phyloP scores from a whole-genome alignment of 2,329 filamentous ascomycete genomes.

The Hypoxylon sp. region DNA sequence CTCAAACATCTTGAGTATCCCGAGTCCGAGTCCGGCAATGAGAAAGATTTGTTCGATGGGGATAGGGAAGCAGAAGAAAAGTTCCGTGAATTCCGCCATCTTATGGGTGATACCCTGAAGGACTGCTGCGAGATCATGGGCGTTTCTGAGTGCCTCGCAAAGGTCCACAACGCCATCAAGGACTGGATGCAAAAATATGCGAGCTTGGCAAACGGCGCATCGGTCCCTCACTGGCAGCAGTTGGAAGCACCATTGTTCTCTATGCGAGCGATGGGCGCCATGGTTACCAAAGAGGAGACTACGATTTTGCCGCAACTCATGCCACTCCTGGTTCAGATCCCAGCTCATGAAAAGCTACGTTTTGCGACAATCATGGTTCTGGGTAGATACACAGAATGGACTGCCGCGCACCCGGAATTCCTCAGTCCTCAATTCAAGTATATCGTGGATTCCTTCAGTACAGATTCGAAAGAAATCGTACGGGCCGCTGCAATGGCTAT shows the following conservation, averaged over 20 bases:
- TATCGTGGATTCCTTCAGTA: constrained; percentile 92
- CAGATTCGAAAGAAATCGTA: constrained; percentile 89
- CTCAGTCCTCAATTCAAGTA: constrained; percentile 94
- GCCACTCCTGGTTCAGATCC: constrained; percentile 92
- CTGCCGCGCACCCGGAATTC: constrained; percentile 90
- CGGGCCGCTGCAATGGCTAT: constrained; percentile 93
- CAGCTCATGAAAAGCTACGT: constrained; percentile 95
- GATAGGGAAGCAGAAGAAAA: constrained; percentile 97
- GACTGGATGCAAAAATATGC: constrained; percentile 88
- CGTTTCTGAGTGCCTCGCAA: constrained; percentile 88
- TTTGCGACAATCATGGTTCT: constrained; percentile 99
- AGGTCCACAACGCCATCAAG: constrained; percentile 88
- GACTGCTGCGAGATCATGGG: constrained; percentile 97
- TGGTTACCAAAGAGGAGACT: constrained; percentile 91
- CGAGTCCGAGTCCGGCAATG: constrained; percentile 76
- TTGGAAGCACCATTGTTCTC: constrained; percentile 95
- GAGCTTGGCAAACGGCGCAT: constrained; percentile 75
- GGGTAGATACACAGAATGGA: constrained; percentile 98
- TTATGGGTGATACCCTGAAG: constrained; percentile 98
- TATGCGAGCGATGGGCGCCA: constrained; percentile 94
- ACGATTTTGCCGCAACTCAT: constrained; percentile 92
- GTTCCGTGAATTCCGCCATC: constrained; percentile 94
- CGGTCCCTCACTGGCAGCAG: constrained; percentile 95
- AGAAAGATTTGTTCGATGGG: constrained; percentile 91
- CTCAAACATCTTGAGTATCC: constrained; percentile 92